Evolutionary conservation across 371 early-diverging fungal species (phyloP).

Genomic region (Blakeslea trispora): DNA sequence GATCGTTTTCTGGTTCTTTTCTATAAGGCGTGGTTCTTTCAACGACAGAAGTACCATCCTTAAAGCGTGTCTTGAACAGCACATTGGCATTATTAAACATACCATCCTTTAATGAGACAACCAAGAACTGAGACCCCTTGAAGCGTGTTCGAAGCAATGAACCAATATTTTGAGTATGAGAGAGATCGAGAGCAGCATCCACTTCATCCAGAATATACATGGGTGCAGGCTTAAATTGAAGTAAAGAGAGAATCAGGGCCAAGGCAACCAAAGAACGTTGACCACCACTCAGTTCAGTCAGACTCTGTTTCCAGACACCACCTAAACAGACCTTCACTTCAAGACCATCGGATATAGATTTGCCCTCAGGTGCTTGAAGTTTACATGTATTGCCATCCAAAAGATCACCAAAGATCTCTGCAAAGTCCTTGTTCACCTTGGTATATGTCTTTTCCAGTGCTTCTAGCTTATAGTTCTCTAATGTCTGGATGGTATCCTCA

Average conservation of each 20-base stretch:
- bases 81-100: slow-evolving; percentile 99
- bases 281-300: slow-evolving; percentile 99
- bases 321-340: slow-evolving; percentile 97
- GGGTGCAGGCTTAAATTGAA: slow-evolving; percentile 99
- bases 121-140: slow-evolving; percentile 98
- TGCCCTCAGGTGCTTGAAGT: slow-evolving; percentile 83
- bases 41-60: slow-evolving; percentile 96
- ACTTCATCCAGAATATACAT: slow-evolving; percentile 99
- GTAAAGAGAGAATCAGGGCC: slow-evolving; percentile 94
- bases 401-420: slow-evolving; percentile 92
- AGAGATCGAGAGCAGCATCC: slow-evolving; percentile 99
- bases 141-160: slow-evolving; percentile 95
- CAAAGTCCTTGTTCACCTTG: slow-evolving; percentile 95
- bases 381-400: slow-evolving; percentile 91
- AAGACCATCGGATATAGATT: slow-evolving; percentile 83
- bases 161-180: slow-evolving; percentile 99
- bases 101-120: slow-evolving; percentile 99
- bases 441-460: slow-evolving; percentile 88
- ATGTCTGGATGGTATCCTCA: slow-evolving; percentile 84
- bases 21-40: slow-evolving; percentile 53
- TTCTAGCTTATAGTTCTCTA: slow-evolving; percentile 91
- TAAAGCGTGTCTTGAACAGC: slow-evolving; percentile 93
- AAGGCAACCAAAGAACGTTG: slow-evolving; percentile 98
- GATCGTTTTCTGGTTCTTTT: slow-evolving; percentile 10
- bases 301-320: slow-evolving; percentile 96